phyloP scores from a whole-genome alignment of 345 rosid genomes.

The Aquilaria sinensis region DNA sequence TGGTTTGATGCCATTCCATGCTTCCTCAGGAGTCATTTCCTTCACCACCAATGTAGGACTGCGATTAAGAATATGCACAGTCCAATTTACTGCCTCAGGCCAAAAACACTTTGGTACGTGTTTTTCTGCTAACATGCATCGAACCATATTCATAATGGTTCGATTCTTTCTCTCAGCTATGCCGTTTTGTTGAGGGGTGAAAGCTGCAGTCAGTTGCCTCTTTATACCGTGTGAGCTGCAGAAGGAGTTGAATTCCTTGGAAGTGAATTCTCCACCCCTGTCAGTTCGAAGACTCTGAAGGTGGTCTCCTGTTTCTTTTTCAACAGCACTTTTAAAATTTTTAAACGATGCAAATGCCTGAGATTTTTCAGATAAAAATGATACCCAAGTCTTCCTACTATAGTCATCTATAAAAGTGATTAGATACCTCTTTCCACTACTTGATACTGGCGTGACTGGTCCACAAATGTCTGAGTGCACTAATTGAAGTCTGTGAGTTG shows the following conservation, averaged over 20 bases:
- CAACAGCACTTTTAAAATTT: neutral
- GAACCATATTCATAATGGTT: constrained; percentile 2
- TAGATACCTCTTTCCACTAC: neutral
- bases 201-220: neutral
- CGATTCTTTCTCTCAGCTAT: constrained; percentile 9
- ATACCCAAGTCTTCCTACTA: neutral
- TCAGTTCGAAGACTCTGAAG: constrained; percentile 7
- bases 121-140: neutral
- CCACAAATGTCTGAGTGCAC: neutral
- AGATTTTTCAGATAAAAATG: neutral
- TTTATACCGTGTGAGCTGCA: neutral
- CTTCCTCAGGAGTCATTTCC: constrained; percentile 6
- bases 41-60: neutral
- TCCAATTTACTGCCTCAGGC: constrained; percentile 8
- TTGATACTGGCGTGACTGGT: neutral
- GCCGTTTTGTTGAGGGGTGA: neutral
- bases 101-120: constrained; percentile 1
- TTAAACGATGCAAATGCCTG: neutral
- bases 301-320: neutral
- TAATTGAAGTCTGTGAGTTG: neutral
- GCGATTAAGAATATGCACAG: constrained; percentile 1
- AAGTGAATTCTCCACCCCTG: constrained; percentile 1
- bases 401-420: neutral
- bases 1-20: neutral
- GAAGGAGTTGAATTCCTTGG: neutral